Conservation (phyloP, 768 basidiomycete genomes). For the Tricholoma bakamatsutake region DNA sequence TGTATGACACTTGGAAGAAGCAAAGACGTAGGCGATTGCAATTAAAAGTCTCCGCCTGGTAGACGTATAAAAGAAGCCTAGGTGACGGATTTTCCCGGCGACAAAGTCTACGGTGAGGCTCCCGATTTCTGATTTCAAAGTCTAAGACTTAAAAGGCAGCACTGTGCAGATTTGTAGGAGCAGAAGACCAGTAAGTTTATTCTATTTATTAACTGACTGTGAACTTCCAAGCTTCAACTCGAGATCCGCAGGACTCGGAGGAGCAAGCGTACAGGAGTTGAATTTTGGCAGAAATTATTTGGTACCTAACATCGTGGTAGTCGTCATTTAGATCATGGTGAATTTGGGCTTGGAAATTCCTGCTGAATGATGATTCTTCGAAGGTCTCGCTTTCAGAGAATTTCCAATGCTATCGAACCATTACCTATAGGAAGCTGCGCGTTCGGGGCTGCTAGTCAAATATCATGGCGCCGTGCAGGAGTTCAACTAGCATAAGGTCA, state of each 20-base stretch:
- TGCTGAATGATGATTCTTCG: too few species aligned
- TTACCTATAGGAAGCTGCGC: too few species aligned
- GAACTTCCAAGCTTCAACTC: not conserved
- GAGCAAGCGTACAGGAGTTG: not conserved
- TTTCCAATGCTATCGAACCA: too few species aligned
- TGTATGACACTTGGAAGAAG: not conserved
- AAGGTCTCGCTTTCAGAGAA: too few species aligned
- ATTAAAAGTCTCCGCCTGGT: not conserved
- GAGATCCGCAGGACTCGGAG: not conserved
- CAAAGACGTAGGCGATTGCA: not conserved
- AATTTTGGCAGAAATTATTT: not conserved
- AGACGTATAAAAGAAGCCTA: not conserved
- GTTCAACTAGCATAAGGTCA: not conserved
- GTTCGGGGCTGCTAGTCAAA: too few species aligned
- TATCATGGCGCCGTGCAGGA: not conserved
- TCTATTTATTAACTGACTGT: not conserved
- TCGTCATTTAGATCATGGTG: too few species aligned
- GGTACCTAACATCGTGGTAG: too few species aligned
- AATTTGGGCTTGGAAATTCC: too few species aligned
- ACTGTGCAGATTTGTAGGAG: not conserved
- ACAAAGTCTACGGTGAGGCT: not conserved
- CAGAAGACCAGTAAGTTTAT: not conserved
- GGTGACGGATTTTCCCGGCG: not conserved
- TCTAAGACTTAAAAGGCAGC: not conserved
- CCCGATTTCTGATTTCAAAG: not conserved